Base-by-base conservation (phyloP, 768 basidiomycete genomes). In the Russula vinacea region DNA sequence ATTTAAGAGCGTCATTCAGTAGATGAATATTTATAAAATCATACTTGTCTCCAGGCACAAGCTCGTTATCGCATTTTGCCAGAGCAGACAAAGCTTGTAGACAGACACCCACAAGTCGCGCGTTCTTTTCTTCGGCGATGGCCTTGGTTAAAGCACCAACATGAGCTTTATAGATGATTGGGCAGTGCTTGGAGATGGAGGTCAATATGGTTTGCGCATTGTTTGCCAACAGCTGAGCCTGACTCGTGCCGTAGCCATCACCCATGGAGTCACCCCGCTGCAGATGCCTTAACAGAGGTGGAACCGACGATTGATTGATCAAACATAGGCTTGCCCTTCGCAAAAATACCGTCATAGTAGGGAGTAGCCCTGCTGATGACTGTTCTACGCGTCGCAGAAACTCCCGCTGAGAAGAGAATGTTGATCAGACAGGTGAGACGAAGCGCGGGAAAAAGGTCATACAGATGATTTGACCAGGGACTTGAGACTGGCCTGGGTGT, bases 291-390 rank as follows among this genome's bases (percentile, higher is more conserved):
- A 98, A 75, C 26, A 98, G 80, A 0, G 86, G 86, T 1, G 94
- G 86, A 19, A 98, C 82, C 0, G 89, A 90, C 0, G 95, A 93
- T 56, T 88, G 85, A 71, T 96, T 97, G 71, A 96, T 69, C 68
- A 94, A 79, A 54, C 86, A 84, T 56, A 89, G 83, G 55, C 82
- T 84, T 5, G 84, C 83, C 19, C 86, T 83, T 37, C 88, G 89
- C 45, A 96, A 76, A 67, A 98, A 75, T 45, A 76, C 76, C 1
- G 80, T 75, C 80, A 97, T 86, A 0, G 95, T 97, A 0, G 82
- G 72, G 1, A 83, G 73, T 32, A 88, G 78, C 19, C 81, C 76
- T 0, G 89, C 70, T 2, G 84, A 82, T 10, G 86, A 80, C 69
- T 90, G 87, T 56, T 93, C 90, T 16, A 94, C 70, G 35, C 92